Base-by-base conservation (phyloP, 495 filamentous ascomycete species). In the Durotheca rogersii region DNA sequence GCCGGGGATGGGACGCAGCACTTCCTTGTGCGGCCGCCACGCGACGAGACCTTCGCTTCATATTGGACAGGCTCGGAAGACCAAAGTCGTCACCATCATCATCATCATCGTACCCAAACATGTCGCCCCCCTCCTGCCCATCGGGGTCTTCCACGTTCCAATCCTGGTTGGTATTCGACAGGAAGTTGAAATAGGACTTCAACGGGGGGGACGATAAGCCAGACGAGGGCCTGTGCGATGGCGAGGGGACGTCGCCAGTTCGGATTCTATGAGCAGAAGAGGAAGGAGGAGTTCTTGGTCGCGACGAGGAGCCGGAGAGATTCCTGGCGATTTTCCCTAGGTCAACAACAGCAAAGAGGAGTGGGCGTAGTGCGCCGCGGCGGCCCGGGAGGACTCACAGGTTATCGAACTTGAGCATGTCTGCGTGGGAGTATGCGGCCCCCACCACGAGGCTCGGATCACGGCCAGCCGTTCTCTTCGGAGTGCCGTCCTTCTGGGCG, bases 61-160 rank as follows among this genome's bases (percentile, higher is more conserved):
- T 91, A 60, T 85, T 95, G 11, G 89, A 82, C 56, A 96, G 79
- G 60, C 89, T 95, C 9, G 90, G 90, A 20, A 96, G 77, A 6
- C 90, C 90, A 67, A 96, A 96, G 60, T 96, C 90, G 69, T 96
- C 90, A 55, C 92, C 90, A 58, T 94, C 90, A 52, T 90, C 90
- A 52, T 90, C 86, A 41, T 87, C 75, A 57, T 87, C 87, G 63
- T 86, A 90, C 34, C 79, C 80, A 68, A 89, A 82, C 38, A 85
- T 81, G 33, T 88, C 84, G 25, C 87, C 86, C 12, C 78, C 74
- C 23, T 82, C 76, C 53, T 52, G 59, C 10, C 55, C 47, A 35
- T 86, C 77, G 45, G 56, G 59, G 33, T 65, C 62, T 35, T 84
- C 81, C 11, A 78, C 75, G 43, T 76, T 78, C 89, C 89, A 95